These are phyloP conservation scores for Poa pratensis DNA, from an alignment of 176 grass and related monocot genomes.

Conservation along the genomic window DNA sequence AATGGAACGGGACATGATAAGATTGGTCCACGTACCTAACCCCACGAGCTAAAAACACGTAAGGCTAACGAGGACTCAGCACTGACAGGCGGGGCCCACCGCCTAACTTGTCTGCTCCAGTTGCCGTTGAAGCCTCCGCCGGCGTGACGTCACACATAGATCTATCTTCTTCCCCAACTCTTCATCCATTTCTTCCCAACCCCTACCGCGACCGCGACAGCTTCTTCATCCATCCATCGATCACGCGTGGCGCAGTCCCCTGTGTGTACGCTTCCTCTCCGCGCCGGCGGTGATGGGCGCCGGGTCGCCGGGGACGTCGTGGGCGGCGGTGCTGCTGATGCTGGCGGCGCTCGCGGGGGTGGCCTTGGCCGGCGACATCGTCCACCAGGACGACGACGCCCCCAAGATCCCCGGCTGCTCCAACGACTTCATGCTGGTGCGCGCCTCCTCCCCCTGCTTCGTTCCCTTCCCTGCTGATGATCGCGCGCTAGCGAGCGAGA, in stretches of 20 bases:
- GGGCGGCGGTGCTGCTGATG: slow-evolving; percentile 36
- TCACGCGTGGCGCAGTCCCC: neutral
- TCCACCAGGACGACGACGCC: slow-evolving; percentile 80
- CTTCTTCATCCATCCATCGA: neutral
- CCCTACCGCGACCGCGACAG: neutral
- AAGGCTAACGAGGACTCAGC: too few species aligned
- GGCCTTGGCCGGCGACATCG: slow-evolving; percentile 77
- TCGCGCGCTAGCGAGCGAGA: too few species aligned
- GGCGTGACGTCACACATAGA: neutral
- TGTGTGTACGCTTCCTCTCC: neutral
- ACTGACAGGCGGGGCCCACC: neutral
- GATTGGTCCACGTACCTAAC: too few species aligned
- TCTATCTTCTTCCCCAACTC: neutral
- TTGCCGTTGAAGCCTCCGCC: slow-evolving; percentile 5
- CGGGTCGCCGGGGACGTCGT: slow-evolving; percentile 24
- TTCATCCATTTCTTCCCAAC: neutral
- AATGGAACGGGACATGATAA: too few species aligned
- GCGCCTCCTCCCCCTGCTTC: neutral
- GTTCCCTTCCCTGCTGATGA: too few species aligned
- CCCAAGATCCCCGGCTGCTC: slow-evolving; percentile 94
- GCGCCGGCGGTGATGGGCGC: slow-evolving; percentile 16
- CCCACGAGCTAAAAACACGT: too few species aligned
- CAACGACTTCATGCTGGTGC: slow-evolving; percentile 89
- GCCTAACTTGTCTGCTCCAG: neutral
- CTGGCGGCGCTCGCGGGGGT: slow-evolving; percentile 49